Conservation (phyloP, 208 protist species). For the Porcisia hertigi region DNA sequence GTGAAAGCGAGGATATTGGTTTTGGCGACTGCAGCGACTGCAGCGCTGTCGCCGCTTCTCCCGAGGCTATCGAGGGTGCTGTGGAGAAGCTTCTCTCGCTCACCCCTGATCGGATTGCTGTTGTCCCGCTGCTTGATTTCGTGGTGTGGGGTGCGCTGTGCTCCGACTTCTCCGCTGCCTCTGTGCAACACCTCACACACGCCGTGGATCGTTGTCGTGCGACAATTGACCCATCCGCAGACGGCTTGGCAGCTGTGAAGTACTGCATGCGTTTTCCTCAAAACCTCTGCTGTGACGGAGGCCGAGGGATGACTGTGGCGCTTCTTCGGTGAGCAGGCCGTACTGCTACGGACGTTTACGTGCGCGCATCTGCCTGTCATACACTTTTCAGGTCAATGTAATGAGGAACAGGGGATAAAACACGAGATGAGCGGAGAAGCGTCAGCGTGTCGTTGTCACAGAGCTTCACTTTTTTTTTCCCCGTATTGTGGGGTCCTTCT, state of each 20-base stretch:
- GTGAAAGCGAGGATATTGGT: not conserved
- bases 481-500: too few species aligned
- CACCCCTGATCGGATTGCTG: conserved; percentile 7
- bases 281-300: conserved; percentile 21
- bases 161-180: conserved; percentile 21
- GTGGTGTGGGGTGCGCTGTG: conserved; percentile 23
- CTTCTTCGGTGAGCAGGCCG: not conserved
- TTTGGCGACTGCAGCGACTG: not conserved
- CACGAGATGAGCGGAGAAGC: not conserved
- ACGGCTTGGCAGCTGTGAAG: conserved; percentile 20
- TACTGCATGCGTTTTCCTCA: conserved; percentile 26
- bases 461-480: not conserved
- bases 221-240: conserved; percentile 2
- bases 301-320: conserved; percentile 18
- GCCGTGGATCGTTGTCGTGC: conserved; percentile 3
- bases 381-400: not conserved
- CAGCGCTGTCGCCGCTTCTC: not conserved
- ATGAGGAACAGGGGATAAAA: too few species aligned
- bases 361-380: not conserved
- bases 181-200: not conserved
- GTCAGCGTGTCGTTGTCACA: too few species aligned
- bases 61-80: not conserved
- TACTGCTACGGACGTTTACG: not conserved
- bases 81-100: conserved; percentile 9
- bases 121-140: conserved; percentile 28